A percentile compares a stretch with the other conserved stretches of the same genome.
These are phyloP conservation scores for Cudoniella acicularis DNA, from an alignment of 495 filamentous ascomycete species.

Conservation along the genomic window DNA sequence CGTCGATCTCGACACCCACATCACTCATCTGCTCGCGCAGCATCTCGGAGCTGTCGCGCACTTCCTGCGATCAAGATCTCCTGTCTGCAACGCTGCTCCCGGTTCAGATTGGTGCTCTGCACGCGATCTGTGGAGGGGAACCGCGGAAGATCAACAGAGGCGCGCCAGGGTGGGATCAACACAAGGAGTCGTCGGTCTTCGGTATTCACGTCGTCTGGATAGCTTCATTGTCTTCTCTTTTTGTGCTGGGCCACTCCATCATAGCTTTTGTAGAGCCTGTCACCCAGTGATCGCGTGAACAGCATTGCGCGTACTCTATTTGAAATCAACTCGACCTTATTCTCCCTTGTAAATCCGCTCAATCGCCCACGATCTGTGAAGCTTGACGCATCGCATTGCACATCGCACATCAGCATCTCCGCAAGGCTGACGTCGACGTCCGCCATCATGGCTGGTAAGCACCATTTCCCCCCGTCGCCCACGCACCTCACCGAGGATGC, in stretches of 20 bases:
- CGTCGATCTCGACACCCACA: background rate
- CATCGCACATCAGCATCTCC: too few relatives aligned
- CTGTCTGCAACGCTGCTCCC: background rate
- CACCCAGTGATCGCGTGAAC: conserved; percentile 25
- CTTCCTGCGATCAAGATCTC: background rate
- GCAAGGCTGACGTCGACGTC: too few relatives aligned
- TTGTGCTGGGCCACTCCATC: background rate
- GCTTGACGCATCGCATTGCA: conserved; percentile 14
- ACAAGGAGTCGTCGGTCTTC: background rate
- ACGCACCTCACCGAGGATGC: background rate
- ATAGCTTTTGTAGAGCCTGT: conserved; percentile 27
- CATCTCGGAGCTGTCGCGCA: background rate
- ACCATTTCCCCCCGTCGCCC: background rate
- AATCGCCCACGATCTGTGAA: conserved; percentile 19
- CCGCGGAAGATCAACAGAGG: conserved; percentile 5
- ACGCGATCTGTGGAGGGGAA: conserved; percentile 10
- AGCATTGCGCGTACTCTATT: conserved; percentile 15
- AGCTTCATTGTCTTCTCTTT: conserved; percentile 21
- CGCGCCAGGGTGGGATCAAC: conserved; percentile 7
- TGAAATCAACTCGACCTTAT: conserved; percentile 19
- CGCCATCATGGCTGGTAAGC: conserved; percentile 29
- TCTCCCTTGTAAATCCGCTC: conserved; percentile 19
- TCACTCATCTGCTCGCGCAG: background rate
- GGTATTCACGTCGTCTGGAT: conserved; percentile 17
- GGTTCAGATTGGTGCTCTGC: background rate